phyloP scores from a whole-genome alignment of 2,329 filamentous ascomycete species.

The Botrytis deweyae region DNA sequence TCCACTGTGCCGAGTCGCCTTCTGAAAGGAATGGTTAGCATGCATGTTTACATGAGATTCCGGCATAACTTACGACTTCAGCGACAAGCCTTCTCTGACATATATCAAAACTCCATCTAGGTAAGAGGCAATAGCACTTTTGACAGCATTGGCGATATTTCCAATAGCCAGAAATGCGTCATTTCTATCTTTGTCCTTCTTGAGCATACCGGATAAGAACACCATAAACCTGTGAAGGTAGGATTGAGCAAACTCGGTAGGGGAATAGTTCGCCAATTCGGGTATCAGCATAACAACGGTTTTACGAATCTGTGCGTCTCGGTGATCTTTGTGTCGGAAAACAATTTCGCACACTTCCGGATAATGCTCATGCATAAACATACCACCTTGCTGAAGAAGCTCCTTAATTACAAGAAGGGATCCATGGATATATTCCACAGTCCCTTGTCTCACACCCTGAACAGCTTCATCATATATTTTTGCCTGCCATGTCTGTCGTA shows the following conservation, averaged over 20 bases:
- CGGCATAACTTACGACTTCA: constrained; percentile 63
- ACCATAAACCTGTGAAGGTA: constrained; percentile 98
- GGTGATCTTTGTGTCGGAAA: constrained; percentile 87
- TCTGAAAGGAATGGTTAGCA: constrained; percentile 41
- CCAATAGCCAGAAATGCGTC: constrained; percentile 95
- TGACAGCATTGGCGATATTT: constrained; percentile 93
- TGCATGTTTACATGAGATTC: not conserved
- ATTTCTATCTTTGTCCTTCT: constrained; percentile 91
- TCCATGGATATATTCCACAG: constrained; percentile 88
- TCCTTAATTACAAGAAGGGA: constrained; percentile 91
- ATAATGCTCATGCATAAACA: constrained; percentile 99
- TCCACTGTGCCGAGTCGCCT: constrained; percentile 51
- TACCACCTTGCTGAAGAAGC: constrained; percentile 88
- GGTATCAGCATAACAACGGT: constrained; percentile 91
- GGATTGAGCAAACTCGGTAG: constrained; percentile 80
- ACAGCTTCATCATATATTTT: constrained; percentile 88
- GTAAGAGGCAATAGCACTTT: constrained; percentile 91
- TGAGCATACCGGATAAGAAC: constrained; percentile 88
- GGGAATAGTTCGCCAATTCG: constrained; percentile 87
- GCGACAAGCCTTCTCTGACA: constrained; percentile 83
- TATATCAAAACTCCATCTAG: constrained; percentile 92
- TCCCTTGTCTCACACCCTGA: constrained; percentile 73
- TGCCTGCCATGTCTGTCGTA: constrained; percentile 84
- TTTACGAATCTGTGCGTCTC: constrained; percentile 81
- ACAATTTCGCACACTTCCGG: constrained; percentile 90